Percentiles rank a stretch among this genome's conserved stretches.
phyloP scores from a whole-genome alignment of 768 basidiomycete species.

The Exsudoporus frostii region DNA sequence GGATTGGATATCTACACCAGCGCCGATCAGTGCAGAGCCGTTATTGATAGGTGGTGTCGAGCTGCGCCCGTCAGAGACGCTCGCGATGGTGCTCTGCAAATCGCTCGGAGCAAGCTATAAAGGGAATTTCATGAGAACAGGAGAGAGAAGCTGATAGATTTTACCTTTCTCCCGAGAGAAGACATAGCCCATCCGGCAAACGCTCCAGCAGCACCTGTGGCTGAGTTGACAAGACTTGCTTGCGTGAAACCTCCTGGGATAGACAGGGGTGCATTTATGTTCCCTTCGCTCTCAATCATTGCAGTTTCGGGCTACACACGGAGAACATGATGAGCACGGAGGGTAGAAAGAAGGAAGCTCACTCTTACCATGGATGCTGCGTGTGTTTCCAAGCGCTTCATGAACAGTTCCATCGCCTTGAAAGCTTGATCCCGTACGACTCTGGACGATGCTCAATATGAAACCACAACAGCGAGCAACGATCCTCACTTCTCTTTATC shows the following conservation, averaged over 20 bases:
- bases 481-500: slow-evolving; percentile 86
- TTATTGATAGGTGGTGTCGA: slow-evolving; percentile 38
- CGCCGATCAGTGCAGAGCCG: neutral
- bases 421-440: slow-evolving; percentile 95
- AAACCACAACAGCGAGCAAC: neutral
- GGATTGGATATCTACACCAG: neutral
- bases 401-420: slow-evolving; percentile 85
- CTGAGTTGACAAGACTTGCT: slow-evolving; percentile 66
- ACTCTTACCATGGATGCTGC: slow-evolving; percentile 75
- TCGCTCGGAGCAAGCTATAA: slow-evolving; percentile 67
- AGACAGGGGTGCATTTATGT: slow-evolving; percentile 27
- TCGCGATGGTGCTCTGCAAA: slow-evolving; percentile 62
- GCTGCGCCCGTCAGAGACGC: slow-evolving; percentile 37
- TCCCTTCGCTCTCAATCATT: slow-evolving; percentile 36
- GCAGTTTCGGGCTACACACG: slow-evolving; percentile 54
- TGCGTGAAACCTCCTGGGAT: slow-evolving; percentile 29
- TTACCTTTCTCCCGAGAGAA: slow-evolving; percentile 78
- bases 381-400: slow-evolving; percentile 78
- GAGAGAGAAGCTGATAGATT: neutral
- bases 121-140: neutral
- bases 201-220: slow-evolving; percentile 87
- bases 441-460: slow-evolving; percentile 38
- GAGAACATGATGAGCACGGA: neutral
- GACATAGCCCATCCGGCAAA: slow-evolving; percentile 97
- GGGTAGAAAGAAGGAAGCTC: neutral